These are phyloP conservation scores for Carex arenaria DNA, from an alignment of 202 grass and related monocot species.

Conservation along the genomic window DNA sequence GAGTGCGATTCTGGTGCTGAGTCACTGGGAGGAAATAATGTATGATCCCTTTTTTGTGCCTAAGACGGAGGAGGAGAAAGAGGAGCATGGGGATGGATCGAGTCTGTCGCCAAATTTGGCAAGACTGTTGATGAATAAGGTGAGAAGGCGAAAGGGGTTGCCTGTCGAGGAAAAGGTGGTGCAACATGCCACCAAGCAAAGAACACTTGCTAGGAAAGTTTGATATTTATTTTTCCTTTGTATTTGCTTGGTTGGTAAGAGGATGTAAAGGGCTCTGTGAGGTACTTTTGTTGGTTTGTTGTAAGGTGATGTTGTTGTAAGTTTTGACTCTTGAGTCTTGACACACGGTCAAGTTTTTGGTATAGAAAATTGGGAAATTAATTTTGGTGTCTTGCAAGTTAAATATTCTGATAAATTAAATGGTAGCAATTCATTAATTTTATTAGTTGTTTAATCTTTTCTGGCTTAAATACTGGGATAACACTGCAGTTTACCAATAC, in stretches of 20 bases:
- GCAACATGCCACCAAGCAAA: slow-evolving; percentile 83
- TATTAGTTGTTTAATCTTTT: background rate
- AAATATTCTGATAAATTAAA: slow-evolving; percentile 4
- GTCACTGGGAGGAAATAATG: slow-evolving; percentile 73
- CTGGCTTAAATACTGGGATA: background rate
- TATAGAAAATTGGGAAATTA: background rate
- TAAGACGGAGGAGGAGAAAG: slow-evolving; percentile 82
- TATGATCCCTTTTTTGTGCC: slow-evolving; percentile 83
- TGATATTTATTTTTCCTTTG: slow-evolving; percentile 26
- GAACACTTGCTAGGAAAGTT: slow-evolving; percentile 81
- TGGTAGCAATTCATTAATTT: background rate
- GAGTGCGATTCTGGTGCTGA: slow-evolving; percentile 84
- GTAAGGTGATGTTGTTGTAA: background rate
- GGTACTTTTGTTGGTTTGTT: background rate
- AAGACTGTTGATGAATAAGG: slow-evolving; percentile 84
- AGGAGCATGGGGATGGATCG: slow-evolving; percentile 87
- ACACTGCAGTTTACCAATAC: background rate
- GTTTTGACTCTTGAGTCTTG: background rate
- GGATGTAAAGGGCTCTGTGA: slow-evolving; percentile 1
- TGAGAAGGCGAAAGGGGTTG: slow-evolving; percentile 81
- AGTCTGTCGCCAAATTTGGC: slow-evolving; percentile 82
- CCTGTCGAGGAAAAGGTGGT: slow-evolving; percentile 95
- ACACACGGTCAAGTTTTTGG: background rate
- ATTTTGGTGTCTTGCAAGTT: background rate
- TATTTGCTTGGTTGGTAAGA: background rate